Percentiles rank a stretch among this genome's conserved stretches.
These are phyloP conservation scores for Cladosporium sp. DNA, from an alignment of 2,329 filamentous ascomycete species.

Conservation along the genomic window DNA sequence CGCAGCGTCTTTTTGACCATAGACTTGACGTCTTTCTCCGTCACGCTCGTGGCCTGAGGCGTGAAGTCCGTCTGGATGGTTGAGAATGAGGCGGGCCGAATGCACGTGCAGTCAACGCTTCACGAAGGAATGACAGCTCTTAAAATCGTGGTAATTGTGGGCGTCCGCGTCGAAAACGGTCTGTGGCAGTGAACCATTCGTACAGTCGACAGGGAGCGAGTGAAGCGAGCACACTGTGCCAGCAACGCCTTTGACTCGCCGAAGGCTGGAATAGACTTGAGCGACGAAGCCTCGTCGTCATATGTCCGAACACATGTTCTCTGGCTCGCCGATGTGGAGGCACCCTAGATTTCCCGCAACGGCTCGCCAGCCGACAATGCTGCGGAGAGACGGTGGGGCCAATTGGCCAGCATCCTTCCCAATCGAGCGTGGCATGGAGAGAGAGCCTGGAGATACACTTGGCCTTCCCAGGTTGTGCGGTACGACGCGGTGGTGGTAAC, in stretches of 20 bases:
- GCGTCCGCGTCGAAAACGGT: too few species aligned
- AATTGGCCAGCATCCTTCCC: conserved; percentile 5
- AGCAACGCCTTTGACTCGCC: too few species aligned
- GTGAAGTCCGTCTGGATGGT: not conserved
- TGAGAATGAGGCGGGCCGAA: not conserved
- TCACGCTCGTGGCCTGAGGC: not conserved
- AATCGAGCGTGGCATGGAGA: conserved; percentile 1
- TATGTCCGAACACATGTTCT: too few species aligned
- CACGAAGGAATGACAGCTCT: not conserved
- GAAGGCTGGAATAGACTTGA: too few species aligned
- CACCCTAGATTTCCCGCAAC: conserved; percentile 4
- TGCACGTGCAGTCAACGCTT: not conserved
- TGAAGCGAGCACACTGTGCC: too few species aligned
- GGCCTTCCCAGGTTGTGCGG: not conserved
- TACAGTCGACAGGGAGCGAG: too few species aligned
- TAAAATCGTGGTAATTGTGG: too few species aligned
- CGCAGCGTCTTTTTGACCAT: too few species aligned
- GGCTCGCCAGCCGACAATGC: not conserved
- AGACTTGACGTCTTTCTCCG: not conserved
- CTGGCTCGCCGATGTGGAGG: not conserved
- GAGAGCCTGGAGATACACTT: conserved; percentile 11
- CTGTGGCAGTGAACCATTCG: too few species aligned
- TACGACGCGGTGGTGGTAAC: not conserved
- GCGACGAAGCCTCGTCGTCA: too few species aligned
- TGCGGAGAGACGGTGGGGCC: conserved; percentile 8